Conservation (phyloP, 495 filamentous ascomycete genomes). For the Lasiosphaeris hirsuta region DNA sequence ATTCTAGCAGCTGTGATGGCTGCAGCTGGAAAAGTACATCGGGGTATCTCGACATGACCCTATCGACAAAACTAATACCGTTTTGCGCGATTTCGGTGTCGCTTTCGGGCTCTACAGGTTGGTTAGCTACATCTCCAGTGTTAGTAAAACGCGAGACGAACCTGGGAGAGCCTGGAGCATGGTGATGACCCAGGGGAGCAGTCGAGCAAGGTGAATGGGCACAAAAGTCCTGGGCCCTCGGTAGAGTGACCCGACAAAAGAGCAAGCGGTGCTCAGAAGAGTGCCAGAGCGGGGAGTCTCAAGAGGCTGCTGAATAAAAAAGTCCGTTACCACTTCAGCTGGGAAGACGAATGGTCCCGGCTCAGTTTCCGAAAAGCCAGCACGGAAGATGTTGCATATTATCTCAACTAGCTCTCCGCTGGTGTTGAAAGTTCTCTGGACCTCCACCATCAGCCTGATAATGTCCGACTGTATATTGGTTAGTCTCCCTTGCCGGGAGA, state of each 20-base stretch:
- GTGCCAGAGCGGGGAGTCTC: conserved; percentile 67
- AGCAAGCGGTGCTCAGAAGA: conserved; percentile 74
- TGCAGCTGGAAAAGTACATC: conserved; percentile 52
- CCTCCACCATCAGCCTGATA: conserved; percentile 49
- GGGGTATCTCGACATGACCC: conserved; percentile 62
- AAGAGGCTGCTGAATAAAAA: conserved; percentile 60
- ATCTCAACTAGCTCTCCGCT: conserved; percentile 71
- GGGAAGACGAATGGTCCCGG: conserved; percentile 78
- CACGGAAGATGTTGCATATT: conserved; percentile 69
- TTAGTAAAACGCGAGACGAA: conserved; percentile 29
- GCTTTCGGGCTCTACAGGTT: conserved; percentile 47
- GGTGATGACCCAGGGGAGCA: conserved; percentile 63
- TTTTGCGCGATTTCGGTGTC: conserved; percentile 81
- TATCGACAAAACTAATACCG: conserved; percentile 67
- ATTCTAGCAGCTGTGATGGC: conserved; percentile 52
- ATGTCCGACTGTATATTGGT: conserved; percentile 42
- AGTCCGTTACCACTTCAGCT: conserved; percentile 64
- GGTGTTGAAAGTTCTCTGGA: conserved; percentile 53
- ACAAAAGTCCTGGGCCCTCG: conserved; percentile 40
- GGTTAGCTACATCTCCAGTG: conserved; percentile 11
- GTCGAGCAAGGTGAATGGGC: conserved; percentile 44
- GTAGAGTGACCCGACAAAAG: conserved; percentile 66
- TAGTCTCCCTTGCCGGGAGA: conserved; percentile 10
- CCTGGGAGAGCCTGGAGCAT: conserved; percentile 63
- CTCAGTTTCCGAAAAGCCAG: conserved; percentile 73